Evolutionary conservation across 305 asterid genomes (phyloP).

Genomic region (Striga hermonthica): DNA sequence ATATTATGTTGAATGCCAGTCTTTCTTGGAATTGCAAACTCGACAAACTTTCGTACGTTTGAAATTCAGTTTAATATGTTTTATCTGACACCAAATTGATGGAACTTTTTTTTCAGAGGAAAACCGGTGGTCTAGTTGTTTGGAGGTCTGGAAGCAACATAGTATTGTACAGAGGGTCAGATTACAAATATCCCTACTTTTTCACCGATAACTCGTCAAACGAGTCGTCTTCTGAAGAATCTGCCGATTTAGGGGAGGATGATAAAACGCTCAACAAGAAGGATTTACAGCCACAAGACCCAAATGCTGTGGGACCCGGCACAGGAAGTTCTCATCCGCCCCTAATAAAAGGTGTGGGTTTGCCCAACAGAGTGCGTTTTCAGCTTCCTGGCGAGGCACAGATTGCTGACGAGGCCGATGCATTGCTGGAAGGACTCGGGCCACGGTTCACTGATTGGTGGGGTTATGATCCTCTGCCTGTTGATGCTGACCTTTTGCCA

Average conservation of each 20-base stretch:
- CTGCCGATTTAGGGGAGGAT: slow-evolving; percentile 38
- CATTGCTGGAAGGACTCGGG: slow-evolving; percentile 84
- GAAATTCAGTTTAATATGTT: slow-evolving; percentile 13
- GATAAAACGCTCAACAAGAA: slow-evolving; percentile 31
- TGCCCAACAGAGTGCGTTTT: slow-evolving; percentile 80
- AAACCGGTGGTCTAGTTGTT: slow-evolving; percentile 91
- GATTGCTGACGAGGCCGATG: slow-evolving; percentile 74
- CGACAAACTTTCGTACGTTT: neutral
- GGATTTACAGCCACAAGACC: slow-evolving; percentile 31
- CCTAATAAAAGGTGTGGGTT: slow-evolving; percentile 77
- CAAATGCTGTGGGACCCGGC: slow-evolving; percentile 24
- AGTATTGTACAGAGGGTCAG: slow-evolving; percentile 79
- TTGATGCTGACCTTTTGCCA: slow-evolving; percentile 95
- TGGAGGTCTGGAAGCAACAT: slow-evolving; percentile 97
- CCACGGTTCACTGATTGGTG: slow-evolving; percentile 96
- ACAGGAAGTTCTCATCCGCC: slow-evolving; percentile 38
- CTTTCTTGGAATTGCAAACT: neutral
- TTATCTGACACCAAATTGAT: slow-evolving; percentile 28
- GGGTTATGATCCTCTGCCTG: slow-evolving; percentile 88
- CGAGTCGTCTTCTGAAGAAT: slow-evolving; percentile 41
- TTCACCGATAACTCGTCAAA: slow-evolving; percentile 33
- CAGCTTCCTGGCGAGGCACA: slow-evolving; percentile 90
- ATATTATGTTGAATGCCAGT: slow-evolving; percentile 25
- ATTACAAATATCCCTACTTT: slow-evolving; percentile 90
- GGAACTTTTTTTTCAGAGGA: slow-evolving; percentile 54